Conservation (phyloP, 192 early-diverging fungal genomes). For the Thamnidium elegans region DNA sequence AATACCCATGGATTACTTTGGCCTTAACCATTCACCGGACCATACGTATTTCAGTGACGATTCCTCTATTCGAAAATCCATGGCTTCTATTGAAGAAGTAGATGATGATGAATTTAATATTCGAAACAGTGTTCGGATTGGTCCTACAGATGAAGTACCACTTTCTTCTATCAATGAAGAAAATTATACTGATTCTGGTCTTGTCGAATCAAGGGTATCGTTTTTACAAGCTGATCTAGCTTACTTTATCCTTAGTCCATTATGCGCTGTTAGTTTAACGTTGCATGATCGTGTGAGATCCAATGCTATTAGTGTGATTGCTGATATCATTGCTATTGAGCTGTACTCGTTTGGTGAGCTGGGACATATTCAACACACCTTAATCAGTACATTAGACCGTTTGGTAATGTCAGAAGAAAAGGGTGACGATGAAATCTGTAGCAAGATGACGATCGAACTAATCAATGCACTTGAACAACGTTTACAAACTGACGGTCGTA, state of each 20-base stretch:
- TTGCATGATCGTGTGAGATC: constrained; percentile 39
- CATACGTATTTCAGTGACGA: background rate
- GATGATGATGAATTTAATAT: constrained; percentile 4
- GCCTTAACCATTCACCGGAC: background rate
- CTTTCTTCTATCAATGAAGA: background rate
- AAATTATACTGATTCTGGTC: background rate
- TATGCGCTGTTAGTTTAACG: constrained; percentile 37
- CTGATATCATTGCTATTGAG: constrained; percentile 36
- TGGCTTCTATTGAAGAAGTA: constrained; percentile 18
- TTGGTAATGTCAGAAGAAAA: constrained; percentile 43
- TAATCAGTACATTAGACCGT: constrained; percentile 39
- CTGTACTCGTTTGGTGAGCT: constrained; percentile 28
- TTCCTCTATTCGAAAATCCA: background rate
- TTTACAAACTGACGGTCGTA: background rate
- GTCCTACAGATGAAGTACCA: background rate
- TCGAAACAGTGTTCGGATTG: background rate
- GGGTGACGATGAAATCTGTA: constrained; percentile 28
- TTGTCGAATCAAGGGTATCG: background rate
- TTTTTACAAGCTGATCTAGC: constrained; percentile 22
- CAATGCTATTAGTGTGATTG: constrained; percentile 32
- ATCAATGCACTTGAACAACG: constrained; percentile 2
- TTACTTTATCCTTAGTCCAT: constrained; percentile 31
- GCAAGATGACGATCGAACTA: constrained; percentile 30
- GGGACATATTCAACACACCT: constrained; percentile 27
- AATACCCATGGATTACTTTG: constrained; percentile 2